phyloP scores from a whole-genome alignment of 2,329 filamentous ascomycete species.

The Diaporthe ampelina region DNA sequence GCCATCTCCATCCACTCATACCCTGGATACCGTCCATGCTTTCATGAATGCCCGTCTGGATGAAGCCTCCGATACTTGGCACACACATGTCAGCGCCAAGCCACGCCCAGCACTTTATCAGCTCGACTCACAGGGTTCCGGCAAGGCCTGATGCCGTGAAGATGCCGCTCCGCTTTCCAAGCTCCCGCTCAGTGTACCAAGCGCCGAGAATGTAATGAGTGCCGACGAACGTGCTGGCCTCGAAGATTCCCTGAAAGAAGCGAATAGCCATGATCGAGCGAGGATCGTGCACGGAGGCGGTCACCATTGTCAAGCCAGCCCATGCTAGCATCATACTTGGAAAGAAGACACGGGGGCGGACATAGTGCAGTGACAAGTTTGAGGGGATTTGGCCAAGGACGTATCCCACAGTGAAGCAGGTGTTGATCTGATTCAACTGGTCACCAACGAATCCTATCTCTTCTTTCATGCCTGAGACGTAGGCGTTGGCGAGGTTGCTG shows the following conservation, averaged over 20 bases:
- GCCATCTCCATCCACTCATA: slow-evolving; percentile 65
- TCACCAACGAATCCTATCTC: slow-evolving; percentile 63
- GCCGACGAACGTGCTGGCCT: slow-evolving; percentile 70
- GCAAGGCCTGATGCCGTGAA: slow-evolving; percentile 72
- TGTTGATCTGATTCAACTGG: slow-evolving; percentile 68
- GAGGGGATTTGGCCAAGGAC: slow-evolving; percentile 69
- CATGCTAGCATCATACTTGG: slow-evolving; percentile 74
- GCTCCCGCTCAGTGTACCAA: slow-evolving; percentile 73
- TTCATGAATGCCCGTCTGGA: slow-evolving; percentile 67
- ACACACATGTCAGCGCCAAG: neutral
- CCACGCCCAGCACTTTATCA: neutral
- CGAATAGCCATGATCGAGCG: slow-evolving; percentile 72
- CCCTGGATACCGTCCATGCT: slow-evolving; percentile 61
- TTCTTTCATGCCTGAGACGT: slow-evolving; percentile 67
- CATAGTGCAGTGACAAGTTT: slow-evolving; percentile 73
- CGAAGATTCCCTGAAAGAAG: slow-evolving; percentile 68
- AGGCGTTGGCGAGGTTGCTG: slow-evolving; percentile 65
- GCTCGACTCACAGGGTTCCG: slow-evolving; percentile 64
- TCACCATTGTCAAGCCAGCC: slow-evolving; percentile 74
- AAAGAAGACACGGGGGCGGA: slow-evolving; percentile 75
- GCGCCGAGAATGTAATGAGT: slow-evolving; percentile 72
- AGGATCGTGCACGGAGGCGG: slow-evolving; percentile 64
- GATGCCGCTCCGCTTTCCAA: slow-evolving; percentile 72
- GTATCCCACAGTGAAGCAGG: slow-evolving; percentile 61
- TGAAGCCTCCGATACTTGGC: slow-evolving; percentile 66